Evolutionary conservation across 1,284 basidiomycete genomes (phyloP).

Genomic region (Athelia psychrophila): DNA sequence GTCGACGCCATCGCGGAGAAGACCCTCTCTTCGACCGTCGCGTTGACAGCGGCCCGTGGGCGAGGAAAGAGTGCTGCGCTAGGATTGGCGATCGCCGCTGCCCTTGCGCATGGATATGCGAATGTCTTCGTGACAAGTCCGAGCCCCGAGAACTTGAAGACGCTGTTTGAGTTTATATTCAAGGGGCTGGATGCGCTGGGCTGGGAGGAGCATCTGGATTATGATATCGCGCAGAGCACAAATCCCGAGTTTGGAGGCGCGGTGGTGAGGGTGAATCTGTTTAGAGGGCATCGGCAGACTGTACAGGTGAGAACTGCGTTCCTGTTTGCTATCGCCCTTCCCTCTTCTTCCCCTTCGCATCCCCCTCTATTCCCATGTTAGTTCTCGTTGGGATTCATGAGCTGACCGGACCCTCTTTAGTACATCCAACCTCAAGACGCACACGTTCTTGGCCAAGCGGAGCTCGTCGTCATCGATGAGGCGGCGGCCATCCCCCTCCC

Average conservation of each 20-base stretch:
- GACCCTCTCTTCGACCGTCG: conserved; percentile 92
- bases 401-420: conserved; percentile 36
- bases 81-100: conserved; percentile 91
- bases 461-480: conserved; percentile 97
- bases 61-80: conserved; percentile 97
- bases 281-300: conserved; percentile 90
- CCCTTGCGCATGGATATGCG: conserved; percentile 92
- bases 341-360: too few relatives aligned
- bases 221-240: conserved; percentile 93
- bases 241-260: conserved; percentile 95
- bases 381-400: too few relatives aligned
- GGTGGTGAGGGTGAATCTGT: conserved; percentile 95
- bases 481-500: conserved; percentile 97
- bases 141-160: conserved; percentile 96
- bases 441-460: conserved; percentile 96
- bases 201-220: conserved; percentile 98
- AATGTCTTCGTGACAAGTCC: conserved; percentile 99
- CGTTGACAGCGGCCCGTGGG: conserved; percentile 92
- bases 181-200: conserved; percentile 94
- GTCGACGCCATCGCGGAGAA: conserved; percentile 91
- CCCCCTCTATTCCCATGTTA: conserved; percentile 3
- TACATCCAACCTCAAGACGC: conserved; percentile 98
- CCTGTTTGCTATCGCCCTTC: not conserved
- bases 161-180: conserved; percentile 97
- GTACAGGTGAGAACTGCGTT: conserved; percentile 70